Conservation (phyloP, 768 basidiomycete genomes). For the Galerina sulciceps region DNA sequence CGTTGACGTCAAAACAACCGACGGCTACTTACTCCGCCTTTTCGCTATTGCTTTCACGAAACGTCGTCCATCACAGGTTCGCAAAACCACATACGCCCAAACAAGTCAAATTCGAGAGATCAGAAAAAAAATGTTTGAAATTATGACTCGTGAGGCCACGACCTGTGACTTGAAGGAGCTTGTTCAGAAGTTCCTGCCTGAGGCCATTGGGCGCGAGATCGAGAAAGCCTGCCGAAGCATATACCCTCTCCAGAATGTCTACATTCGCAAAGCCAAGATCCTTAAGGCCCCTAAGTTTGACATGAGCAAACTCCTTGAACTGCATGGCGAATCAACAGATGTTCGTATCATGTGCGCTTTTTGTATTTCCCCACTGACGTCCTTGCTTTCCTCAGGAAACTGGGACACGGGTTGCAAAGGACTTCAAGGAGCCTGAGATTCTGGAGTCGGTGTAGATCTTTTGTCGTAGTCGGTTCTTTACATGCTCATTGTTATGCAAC, state of each 20-base stretch:
- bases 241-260: slow-evolving; percentile 99
- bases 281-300: slow-evolving; percentile 98
- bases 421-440: slow-evolving; percentile 98
- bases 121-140: slow-evolving; percentile 99
- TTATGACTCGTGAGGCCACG: slow-evolving; percentile 94
- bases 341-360: slow-evolving; percentile 51
- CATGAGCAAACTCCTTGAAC: slow-evolving; percentile 92
- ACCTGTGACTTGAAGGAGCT: slow-evolving; percentile 97
- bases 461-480: slow-evolving; percentile 38
- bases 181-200: slow-evolving; percentile 98
- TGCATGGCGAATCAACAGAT: slow-evolving; percentile 94
- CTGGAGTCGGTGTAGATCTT: slow-evolving; percentile 83
- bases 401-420: slow-evolving; percentile 90
- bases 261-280: slow-evolving; percentile 99
- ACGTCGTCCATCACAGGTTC: slow-evolving; percentile 93
- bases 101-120: slow-evolving; percentile 95
- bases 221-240: slow-evolving; percentile 97
- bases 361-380: slow-evolving; percentile 3
- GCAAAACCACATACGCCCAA: slow-evolving; percentile 99
- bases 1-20: slow-evolving; percentile 98
- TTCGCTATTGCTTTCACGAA: slow-evolving; percentile 99
- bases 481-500: slow-evolving; percentile 29
- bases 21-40: slow-evolving; percentile 98
- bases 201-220: slow-evolving; percentile 98
- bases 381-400: slow-evolving; percentile 67